phyloP scores from a whole-genome alignment of 1,284 basidiomycete genomes.

The Inonotus obliquus region DNA sequence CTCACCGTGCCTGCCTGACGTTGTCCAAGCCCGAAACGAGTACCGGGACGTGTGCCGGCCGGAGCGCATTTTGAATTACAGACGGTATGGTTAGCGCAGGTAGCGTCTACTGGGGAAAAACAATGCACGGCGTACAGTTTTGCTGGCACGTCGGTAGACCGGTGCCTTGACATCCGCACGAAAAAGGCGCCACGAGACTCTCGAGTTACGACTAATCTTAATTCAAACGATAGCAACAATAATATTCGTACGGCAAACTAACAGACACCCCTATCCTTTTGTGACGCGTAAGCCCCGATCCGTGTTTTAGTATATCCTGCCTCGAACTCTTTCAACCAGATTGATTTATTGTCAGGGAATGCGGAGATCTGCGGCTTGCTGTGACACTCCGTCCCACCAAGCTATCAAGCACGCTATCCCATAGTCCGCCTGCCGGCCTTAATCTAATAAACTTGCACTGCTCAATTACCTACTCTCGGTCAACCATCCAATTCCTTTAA shows the following conservation, averaged over 20 bases:
- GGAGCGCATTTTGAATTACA: not conserved
- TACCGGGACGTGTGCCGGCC: not conserved
- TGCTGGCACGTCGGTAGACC: slow-evolving; percentile 4
- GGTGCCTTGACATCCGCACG: slow-evolving; percentile 14
- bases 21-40: not conserved
- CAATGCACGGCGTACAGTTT: not conserved
- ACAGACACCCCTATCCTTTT: slow-evolving; percentile 16
- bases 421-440: not conserved
- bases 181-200: slow-evolving; percentile 18
- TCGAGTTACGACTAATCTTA: slow-evolving; percentile 1
- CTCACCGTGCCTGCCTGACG: not conserved
- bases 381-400: slow-evolving; percentile 10
- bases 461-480: slow-evolving; percentile 6
- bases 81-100: not conserved
- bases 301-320: slow-evolving; percentile 8
- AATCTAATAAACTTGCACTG: slow-evolving; percentile 11
- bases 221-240: slow-evolving; percentile 10
- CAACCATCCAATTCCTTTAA: slow-evolving; percentile 11
- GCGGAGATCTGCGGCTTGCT: slow-evolving; percentile 18
- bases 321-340: slow-evolving; percentile 12
- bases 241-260: slow-evolving; percentile 10
- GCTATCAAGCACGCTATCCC: slow-evolving; percentile 13
- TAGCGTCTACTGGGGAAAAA: not conserved
- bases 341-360: slow-evolving; percentile 18
- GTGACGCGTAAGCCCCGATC: slow-evolving; percentile 14